A percentile compares a stretch with the other conserved stretches of the same genome.
phyloP scores from a whole-genome alignment of 768 basidiomycete genomes.

The Tulasnella sp. region DNA sequence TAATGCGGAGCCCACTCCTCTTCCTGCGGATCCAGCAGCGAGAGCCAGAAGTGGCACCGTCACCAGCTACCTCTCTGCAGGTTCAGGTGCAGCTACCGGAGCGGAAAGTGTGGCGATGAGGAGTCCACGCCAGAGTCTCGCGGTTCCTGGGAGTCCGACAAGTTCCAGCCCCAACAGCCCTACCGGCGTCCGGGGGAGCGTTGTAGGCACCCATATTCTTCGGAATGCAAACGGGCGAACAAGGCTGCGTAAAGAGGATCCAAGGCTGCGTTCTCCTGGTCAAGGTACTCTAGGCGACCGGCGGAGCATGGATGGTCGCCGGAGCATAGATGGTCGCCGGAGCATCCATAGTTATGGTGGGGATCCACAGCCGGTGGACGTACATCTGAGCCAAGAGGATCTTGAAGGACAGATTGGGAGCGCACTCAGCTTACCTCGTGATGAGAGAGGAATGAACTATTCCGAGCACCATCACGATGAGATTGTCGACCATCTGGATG shows the following conservation, averaged over 20 bases:
- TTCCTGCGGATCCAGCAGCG: background rate
- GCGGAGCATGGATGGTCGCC: background rate
- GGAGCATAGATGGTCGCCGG: background rate
- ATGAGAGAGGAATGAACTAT: conserved; percentile 13
- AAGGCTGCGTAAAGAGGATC: background rate
- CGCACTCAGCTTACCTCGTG: conserved; percentile 7
- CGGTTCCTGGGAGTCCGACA: background rate
- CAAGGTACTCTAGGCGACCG: background rate
- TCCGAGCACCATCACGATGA: conserved; percentile 52
- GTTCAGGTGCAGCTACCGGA: background rate
- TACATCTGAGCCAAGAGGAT: conserved; percentile 4
- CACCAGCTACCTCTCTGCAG: background rate
- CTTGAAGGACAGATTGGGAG: conserved; percentile 12
- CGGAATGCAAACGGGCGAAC: background rate
- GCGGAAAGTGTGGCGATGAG: background rate
- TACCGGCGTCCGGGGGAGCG: background rate
- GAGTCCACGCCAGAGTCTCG: background rate
- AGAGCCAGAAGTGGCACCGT: background rate
- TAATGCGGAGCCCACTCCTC: background rate
- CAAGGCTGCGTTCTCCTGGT: background rate
- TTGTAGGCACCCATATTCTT: background rate
- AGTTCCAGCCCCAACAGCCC: background rate
- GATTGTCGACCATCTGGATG: conserved; percentile 75
- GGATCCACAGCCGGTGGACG: conserved; percentile 1
- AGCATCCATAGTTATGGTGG: background rate